Evolutionary conservation across 169 alveolate genomes (phyloP).

Genomic region (Plasmodium vinckei): DNA sequence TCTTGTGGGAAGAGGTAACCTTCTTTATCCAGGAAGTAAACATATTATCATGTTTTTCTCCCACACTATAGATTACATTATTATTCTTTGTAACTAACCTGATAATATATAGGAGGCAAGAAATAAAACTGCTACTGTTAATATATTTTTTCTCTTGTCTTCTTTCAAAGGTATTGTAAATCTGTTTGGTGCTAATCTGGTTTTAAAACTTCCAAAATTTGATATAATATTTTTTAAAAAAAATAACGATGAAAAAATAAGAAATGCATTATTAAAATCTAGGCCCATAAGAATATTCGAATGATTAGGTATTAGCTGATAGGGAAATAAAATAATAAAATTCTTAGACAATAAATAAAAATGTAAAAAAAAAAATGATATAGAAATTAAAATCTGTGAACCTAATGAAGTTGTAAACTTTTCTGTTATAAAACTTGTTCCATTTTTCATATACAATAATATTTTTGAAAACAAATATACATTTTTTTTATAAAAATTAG

Average conservation of each 20-base stretch:
- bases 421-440: not conserved
- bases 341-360: conserved; percentile 44
- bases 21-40: too few relatives aligned
- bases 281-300: conserved; percentile 65
- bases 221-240: conserved; percentile 43
- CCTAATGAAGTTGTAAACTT: conserved; percentile 9
- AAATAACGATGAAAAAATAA: conserved; percentile 24
- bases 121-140: conserved; percentile 34
- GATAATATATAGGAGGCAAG: conserved; percentile 69
- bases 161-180: conserved; percentile 38
- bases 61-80: too few relatives aligned
- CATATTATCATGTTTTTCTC: not conserved
- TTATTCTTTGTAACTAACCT: conserved; percentile 2
- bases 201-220: conserved; percentile 24
- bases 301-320: conserved; percentile 68
- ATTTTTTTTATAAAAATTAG: conserved; percentile 22
- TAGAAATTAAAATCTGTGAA: conserved; percentile 39
- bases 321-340: conserved; percentile 63
- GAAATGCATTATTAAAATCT: conserved; percentile 43
- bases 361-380: conserved; percentile 55
- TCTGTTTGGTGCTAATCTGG: conserved; percentile 19
- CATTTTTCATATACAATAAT: conserved; percentile 21
- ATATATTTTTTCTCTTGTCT: conserved; percentile 40
- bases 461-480: conserved; percentile 2
- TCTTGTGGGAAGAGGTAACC: too few relatives aligned